These are phyloP conservation scores for Grosmannia serpens DNA, from an alignment of 2,329 filamentous ascomycete genomes.

Conservation along the genomic window DNA sequence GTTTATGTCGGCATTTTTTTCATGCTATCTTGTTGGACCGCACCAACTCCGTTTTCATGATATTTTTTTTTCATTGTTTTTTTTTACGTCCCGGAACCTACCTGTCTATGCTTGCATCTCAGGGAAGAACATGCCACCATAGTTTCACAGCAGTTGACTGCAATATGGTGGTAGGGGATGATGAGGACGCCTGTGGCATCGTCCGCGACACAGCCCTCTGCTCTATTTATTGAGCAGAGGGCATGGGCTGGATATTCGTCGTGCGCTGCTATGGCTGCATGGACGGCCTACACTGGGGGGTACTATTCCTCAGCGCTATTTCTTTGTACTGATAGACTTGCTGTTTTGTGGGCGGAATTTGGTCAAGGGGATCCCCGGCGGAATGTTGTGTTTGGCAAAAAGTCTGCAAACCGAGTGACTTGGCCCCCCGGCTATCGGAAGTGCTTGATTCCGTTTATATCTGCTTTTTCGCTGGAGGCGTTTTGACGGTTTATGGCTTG, in stretches of 20 bases:
- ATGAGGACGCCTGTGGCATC: neutral
- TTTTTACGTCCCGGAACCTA: neutral
- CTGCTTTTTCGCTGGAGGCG: constrained; percentile 2
- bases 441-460: constrained; percentile 1
- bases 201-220: neutral
- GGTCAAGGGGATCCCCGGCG: constrained; percentile 3
- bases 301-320: constrained; percentile 11
- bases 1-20: constrained; percentile 5
- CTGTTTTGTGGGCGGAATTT: constrained; percentile 4
- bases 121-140: neutral
- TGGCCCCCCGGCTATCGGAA: constrained; percentile 1
- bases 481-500: neutral
- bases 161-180: neutral
- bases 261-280: neutral
- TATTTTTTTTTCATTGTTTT: neutral
- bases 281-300: neutral
- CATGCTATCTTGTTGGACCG: neutral
- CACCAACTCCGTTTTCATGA: neutral
- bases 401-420: constrained; percentile 1
- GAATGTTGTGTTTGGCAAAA: neutral
- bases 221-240: neutral
- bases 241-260: neutral
- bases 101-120: neutral
- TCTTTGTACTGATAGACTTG: constrained; percentile 21
- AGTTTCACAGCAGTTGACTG: neutral